These are phyloP conservation scores for Senecio squalidus DNA, from an alignment of 140 eudicot species.

Conservation along the genomic window DNA sequence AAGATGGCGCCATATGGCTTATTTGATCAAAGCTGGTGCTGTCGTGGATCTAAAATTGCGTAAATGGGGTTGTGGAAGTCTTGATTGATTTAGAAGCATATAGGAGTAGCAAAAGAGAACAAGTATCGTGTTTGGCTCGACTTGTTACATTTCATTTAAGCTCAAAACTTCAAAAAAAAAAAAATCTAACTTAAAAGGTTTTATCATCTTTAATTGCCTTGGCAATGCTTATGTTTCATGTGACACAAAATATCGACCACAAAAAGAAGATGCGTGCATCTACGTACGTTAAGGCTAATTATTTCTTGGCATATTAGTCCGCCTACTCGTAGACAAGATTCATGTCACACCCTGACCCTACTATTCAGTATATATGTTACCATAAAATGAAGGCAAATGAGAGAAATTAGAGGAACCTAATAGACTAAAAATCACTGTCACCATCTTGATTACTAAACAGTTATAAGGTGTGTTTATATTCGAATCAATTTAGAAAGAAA, in stretches of 20 bases:
- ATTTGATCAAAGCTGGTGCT: conserved; percentile 10
- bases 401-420: not conserved
- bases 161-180: no score
- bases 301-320: conserved; percentile 6
- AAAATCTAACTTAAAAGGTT: no score
- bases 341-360: not conserved
- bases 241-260: conserved; percentile 18
- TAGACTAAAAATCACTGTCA: not conserved
- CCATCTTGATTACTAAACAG: not conserved
- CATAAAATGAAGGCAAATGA: not conserved
- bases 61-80: conserved; percentile 17
- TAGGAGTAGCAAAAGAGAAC: conserved; percentile 17
- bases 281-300: conserved; percentile 7
- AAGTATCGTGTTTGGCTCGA: conserved; percentile 15
- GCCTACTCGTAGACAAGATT: conserved; percentile 1
- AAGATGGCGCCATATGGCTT: conserved; percentile 26
- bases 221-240: conserved; percentile 15
- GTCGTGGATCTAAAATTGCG: conserved; percentile 16
- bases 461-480: not conserved
- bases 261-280: conserved; percentile 29
- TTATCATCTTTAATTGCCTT: no score
- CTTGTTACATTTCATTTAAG: conserved; percentile 4
- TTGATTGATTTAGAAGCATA: conserved; percentile 10
- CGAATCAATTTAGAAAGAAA: not conserved
- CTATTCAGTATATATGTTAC: no score